Percentiles rank a stretch among this genome's conserved stretches.
phyloP scores from a whole-genome alignment of 805 yeast species.

The Debaryomyces tyrocola region DNA sequence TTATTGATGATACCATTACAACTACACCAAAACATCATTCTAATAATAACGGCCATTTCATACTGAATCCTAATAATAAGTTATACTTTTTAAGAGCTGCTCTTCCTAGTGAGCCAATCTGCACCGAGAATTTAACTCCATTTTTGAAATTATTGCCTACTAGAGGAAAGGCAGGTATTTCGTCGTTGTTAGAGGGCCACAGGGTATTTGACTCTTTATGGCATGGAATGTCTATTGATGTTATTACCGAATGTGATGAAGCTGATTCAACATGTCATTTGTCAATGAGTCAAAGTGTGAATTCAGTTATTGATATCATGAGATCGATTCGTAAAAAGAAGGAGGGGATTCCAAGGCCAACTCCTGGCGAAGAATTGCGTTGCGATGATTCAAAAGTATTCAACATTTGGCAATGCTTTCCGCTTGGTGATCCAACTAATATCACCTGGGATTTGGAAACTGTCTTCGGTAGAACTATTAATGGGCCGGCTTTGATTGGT shows the following conservation, averaged over 20 bases:
- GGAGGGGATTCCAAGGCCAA: constrained; percentile 78
- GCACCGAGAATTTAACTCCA: constrained; percentile 96
- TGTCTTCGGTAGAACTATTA: constrained; percentile 67
- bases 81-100: constrained; percentile 75
- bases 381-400: constrained; percentile 67
- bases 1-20: constrained; percentile 77
- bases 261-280: constrained; percentile 41
- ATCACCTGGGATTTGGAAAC: constrained; percentile 56
- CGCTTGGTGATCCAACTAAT: constrained; percentile 53
- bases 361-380: constrained; percentile 62
- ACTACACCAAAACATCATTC: constrained; percentile 55
- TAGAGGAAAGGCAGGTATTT: constrained; percentile 84
- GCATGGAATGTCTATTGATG: constrained; percentile 91
- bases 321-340: constrained; percentile 60
- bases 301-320: constrained; percentile 70
- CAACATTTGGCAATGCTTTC: constrained; percentile 76
- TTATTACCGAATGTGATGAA: constrained; percentile 53
- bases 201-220: constrained; percentile 86
- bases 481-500: constrained; percentile 65
- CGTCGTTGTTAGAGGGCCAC: constrained; percentile 86
- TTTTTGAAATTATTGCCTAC: constrained; percentile 88
- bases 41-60: constrained; percentile 24
- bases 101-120: constrained; percentile 90
- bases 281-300: constrained; percentile 63
- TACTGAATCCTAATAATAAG: constrained; percentile 20